phyloP scores from a whole-genome alignment of 768 basidiomycete genomes.

The Rubroboletus pulcherrimus region DNA sequence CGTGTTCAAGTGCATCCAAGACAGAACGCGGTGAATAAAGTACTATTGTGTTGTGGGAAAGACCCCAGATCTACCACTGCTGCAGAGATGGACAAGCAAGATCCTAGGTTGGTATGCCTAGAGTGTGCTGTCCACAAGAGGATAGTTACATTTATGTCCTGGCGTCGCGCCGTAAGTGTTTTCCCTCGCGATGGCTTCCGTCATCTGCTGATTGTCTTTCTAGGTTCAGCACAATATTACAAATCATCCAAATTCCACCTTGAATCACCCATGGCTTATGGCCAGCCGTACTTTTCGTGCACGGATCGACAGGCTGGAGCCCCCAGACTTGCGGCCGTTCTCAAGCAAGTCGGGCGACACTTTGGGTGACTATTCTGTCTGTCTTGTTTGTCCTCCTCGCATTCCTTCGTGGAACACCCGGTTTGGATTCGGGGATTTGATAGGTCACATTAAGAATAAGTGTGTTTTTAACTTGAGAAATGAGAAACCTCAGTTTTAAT shows the following conservation, averaged over 20 bases:
- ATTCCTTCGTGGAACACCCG: constrained; percentile 27
- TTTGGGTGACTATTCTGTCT: constrained; percentile 19
- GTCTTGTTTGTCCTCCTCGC: constrained; percentile 25
- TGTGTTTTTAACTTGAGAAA: constrained; percentile 6
- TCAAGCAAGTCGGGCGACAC: background rate
- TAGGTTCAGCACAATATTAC: constrained; percentile 19
- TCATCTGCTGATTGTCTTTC: background rate
- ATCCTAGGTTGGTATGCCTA: constrained; percentile 15
- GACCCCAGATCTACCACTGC: constrained; percentile 23
- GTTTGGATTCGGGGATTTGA: constrained; percentile 13
- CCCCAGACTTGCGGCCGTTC: background rate
- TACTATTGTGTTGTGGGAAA: constrained; percentile 18
- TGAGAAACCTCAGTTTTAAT: background rate
- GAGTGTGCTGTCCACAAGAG: constrained; percentile 13
- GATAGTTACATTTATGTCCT: constrained; percentile 14
- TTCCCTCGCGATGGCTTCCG: background rate
- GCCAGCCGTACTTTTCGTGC: background rate
- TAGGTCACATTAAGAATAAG: constrained; percentile 18
- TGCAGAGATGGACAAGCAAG: constrained; percentile 26
- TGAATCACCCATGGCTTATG: constrained; percentile 9
- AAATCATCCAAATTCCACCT: constrained; percentile 12
- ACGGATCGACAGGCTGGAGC: background rate
- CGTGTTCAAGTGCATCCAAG: constrained; percentile 22
- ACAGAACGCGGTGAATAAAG: constrained; percentile 10
- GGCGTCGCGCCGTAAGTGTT: constrained; percentile 23